Conservation (phyloP, 2,329 filamentous ascomycete genomes). For the Phyllosticta citriasiana region DNA sequence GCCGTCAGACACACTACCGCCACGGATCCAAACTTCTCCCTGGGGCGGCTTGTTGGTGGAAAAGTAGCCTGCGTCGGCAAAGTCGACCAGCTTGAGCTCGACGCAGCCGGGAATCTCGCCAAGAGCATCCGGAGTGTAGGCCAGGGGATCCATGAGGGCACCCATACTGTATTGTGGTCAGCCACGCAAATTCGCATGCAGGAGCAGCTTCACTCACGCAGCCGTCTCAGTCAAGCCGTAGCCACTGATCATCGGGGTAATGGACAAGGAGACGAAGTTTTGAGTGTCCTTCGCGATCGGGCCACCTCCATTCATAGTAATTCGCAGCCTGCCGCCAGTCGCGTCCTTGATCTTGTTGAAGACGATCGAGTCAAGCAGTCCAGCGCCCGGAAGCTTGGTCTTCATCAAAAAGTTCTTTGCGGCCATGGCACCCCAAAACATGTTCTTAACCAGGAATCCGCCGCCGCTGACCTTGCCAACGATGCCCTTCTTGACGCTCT, state of each 20-base stretch:
- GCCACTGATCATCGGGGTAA: conserved; percentile 88
- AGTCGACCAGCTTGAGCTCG: conserved; percentile 87
- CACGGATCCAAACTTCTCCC: conserved; percentile 86
- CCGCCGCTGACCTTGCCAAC: conserved; percentile 43
- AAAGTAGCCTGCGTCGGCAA: conserved; percentile 78
- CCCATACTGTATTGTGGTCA: conserved; percentile 45
- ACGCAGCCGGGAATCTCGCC: conserved; percentile 68
- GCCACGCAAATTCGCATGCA: not conserved
- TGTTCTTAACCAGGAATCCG: conserved; percentile 57
- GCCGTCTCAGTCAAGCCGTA: conserved; percentile 94
- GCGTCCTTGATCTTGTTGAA: conserved; percentile 88
- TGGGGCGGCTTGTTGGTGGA: conserved; percentile 67
- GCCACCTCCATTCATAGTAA: conserved; percentile 90
- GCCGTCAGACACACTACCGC: conserved; percentile 59
- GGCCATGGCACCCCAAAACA: conserved; percentile 65
- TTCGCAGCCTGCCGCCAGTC: conserved; percentile 78
- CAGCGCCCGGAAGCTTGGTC: conserved; percentile 54
- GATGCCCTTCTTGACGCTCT: conserved; percentile 93
- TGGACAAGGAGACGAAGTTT: conserved; percentile 80
- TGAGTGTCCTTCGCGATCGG: conserved; percentile 81
- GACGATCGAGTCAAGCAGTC: conserved; percentile 67
- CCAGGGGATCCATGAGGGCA: conserved; percentile 70
- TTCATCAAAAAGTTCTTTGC: conserved; percentile 52
- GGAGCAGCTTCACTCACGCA: conserved; percentile 33
- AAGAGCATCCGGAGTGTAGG: conserved; percentile 68